Evolutionary conservation across 139 green algal species (phyloP).

Genomic region (Chlorella sp.): DNA sequence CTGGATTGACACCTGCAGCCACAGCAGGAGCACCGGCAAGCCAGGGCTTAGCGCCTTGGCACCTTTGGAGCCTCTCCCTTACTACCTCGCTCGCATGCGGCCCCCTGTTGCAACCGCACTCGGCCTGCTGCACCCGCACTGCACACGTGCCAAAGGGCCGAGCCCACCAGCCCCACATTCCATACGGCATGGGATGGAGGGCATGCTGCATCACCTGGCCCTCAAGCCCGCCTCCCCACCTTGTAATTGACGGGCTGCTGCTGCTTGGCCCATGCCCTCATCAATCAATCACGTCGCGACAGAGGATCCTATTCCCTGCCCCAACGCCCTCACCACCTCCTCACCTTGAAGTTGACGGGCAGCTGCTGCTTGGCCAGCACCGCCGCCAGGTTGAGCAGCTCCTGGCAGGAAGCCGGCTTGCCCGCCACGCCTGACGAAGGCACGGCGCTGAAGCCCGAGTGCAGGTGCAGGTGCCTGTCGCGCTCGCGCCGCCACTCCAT

Average conservation of each 20-base stretch:
- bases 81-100: no score
- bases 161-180: neutral
- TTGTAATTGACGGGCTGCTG: conserved; percentile 38
- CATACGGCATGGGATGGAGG: neutral
- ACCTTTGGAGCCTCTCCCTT: no score
- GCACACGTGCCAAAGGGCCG: neutral
- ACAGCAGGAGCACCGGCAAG: no score
- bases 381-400: conserved; percentile 38
- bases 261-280: conserved; percentile 34
- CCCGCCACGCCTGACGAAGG: neutral
- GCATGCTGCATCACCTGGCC: neutral
- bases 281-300: no score
- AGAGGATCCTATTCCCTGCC: no score
- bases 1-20: neutral
- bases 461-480: conserved; percentile 34
- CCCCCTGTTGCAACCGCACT: no score
- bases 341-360: conserved; percentile 40
- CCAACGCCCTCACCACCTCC: no score
- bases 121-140: no score
- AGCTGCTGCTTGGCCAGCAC: conserved; percentile 42
- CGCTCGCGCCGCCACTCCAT: conserved; percentile 57
- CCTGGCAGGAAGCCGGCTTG: neutral
- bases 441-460: conserved; percentile 14
- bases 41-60: no score
- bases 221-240: neutral